Evolutionary conservation across 1,139 yeast genomes (phyloP).

Genomic region (Blastobotrys indianensis): DNA sequence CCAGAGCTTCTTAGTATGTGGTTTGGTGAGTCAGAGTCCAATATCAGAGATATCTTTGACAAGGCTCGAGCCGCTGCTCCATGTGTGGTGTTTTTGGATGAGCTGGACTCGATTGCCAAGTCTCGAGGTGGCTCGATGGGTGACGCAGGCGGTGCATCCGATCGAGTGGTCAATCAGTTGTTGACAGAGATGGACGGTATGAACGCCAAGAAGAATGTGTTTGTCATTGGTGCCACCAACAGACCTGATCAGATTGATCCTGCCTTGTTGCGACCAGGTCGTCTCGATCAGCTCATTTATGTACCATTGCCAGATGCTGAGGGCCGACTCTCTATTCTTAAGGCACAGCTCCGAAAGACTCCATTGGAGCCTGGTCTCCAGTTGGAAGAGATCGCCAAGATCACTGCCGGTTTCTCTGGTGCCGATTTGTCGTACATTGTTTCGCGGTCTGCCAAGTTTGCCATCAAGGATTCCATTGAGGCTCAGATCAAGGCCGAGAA

Average conservation of each 20-base stretch:
- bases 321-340: constrained; percentile 87
- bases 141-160: constrained; percentile 98
- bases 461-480: constrained; percentile 95
- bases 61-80: constrained; percentile 99
- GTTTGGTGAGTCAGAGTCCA: constrained; percentile 98
- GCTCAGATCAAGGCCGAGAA: constrained; percentile 52
- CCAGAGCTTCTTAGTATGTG: constrained; percentile 97
- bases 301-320: constrained; percentile 96
- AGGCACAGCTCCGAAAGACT: constrained; percentile 96
- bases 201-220: constrained; percentile 98
- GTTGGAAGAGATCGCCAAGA: constrained; percentile 80
- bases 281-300: constrained; percentile 96
- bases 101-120: constrained; percentile 95
- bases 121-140: constrained; percentile 92
- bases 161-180: constrained; percentile 95
- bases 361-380: constrained; percentile 97
- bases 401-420: constrained; percentile 96
- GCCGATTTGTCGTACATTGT: constrained; percentile 97
- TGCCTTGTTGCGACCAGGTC: constrained; percentile 97
- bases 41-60: constrained; percentile 94
- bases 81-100: constrained; percentile 94
- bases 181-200: constrained; percentile 99
- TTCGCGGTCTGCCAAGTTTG: constrained; percentile 97
- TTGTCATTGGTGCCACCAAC: constrained; percentile 98
- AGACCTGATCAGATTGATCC: constrained; percentile 99